These are phyloP conservation scores for Coemansia sp. DNA, from an alignment of 192 early-diverging fungal species.

Conservation along the genomic window DNA sequence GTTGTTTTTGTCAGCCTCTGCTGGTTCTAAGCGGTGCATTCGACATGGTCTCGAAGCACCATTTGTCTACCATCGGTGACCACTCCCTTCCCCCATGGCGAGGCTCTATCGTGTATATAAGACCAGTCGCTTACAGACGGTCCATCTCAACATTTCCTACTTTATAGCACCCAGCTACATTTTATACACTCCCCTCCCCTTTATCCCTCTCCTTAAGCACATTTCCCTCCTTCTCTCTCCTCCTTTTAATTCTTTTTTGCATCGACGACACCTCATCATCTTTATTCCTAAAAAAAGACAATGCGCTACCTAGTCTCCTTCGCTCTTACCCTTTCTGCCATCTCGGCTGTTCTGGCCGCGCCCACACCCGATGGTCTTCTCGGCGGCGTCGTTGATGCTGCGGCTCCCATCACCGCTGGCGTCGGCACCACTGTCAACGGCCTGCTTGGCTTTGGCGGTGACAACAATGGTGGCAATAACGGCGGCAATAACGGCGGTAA, in stretches of 20 bases:
- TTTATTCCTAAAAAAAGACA: not conserved
- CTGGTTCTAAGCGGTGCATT: not conserved
- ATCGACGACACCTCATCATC: too few relatives aligned
- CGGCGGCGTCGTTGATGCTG: slow-evolving; percentile 21
- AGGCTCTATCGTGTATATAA: not conserved
- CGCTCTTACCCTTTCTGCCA: slow-evolving; percentile 2
- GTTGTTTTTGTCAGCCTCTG: not conserved
- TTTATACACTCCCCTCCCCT: not conserved
- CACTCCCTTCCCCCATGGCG: too few relatives aligned
- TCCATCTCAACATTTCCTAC: not conserved
- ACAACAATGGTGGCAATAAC: not conserved
- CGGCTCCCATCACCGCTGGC: slow-evolving; percentile 20
- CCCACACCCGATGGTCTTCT: slow-evolving; percentile 16
- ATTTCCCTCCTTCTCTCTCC: not conserved
- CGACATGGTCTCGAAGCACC: not conserved
- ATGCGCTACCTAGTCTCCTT: slow-evolving; percentile 3
- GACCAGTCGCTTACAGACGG: not conserved
- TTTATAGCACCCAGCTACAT: slow-evolving; percentile 3
- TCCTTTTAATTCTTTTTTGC: too few relatives aligned
- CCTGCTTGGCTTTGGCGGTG: slow-evolving; percentile 10
- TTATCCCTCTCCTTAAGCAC: not conserved
- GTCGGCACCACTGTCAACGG: slow-evolving; percentile 11
- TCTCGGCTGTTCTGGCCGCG: slow-evolving; percentile 8
- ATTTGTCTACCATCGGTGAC: too few relatives aligned
- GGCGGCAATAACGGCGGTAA: not conserved